phyloP scores from a whole-genome alignment of 169 alveolate genomes.

The Nephromyces sp. region DNA sequence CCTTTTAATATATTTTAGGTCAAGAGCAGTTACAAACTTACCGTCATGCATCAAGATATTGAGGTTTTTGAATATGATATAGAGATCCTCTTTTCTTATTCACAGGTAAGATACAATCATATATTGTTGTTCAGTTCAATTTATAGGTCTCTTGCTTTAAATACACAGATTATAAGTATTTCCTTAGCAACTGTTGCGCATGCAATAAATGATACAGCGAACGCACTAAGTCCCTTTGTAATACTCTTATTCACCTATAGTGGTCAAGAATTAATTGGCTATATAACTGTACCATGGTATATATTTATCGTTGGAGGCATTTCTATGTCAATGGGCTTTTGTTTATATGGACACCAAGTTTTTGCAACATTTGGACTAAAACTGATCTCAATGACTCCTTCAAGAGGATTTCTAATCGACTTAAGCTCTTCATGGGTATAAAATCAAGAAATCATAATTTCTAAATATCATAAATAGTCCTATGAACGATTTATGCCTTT shows the following conservation, averaged over 20 bases:
- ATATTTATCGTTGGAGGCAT: slow-evolving; percentile 62
- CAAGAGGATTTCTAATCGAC: background rate
- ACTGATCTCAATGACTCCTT: slow-evolving; percentile 12
- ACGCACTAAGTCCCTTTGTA: slow-evolving; percentile 67
- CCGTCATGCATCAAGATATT: background rate
- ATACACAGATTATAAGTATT: slow-evolving; percentile 56
- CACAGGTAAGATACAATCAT: background rate
- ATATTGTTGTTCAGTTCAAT: background rate
- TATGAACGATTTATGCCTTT: too few species aligned
- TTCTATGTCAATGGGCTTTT: slow-evolving; percentile 63
- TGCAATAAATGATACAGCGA: slow-evolving; percentile 71
- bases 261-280: slow-evolving; percentile 20
- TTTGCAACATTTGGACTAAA: slow-evolving; percentile 20
- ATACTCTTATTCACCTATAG: slow-evolving; percentile 39
- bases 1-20: background rate
- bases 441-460: too few species aligned
- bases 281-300: slow-evolving; percentile 56
- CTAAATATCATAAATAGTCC: too few species aligned
- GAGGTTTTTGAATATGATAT: background rate
- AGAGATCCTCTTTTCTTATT: background rate
- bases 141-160: background rate
- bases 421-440: background rate
- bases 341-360: slow-evolving; percentile 56
- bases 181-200: slow-evolving; percentile 62
- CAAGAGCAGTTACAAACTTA: background rate